These are phyloP conservation scores for Theobroma cacao DNA, from an alignment of 345 rosid species.

Conservation along the genomic window DNA sequence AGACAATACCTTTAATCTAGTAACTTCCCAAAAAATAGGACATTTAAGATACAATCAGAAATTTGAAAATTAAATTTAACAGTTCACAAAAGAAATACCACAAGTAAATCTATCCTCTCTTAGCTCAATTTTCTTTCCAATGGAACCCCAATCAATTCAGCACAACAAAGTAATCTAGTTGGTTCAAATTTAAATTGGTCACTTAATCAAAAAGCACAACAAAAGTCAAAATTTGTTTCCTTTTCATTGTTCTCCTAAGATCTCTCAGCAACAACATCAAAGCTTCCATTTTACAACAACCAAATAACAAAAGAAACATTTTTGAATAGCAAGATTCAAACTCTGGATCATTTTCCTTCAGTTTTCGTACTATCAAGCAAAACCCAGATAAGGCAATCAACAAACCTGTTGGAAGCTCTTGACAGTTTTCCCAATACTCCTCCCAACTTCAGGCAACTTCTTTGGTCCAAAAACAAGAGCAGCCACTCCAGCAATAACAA, in stretches of 20 bases:
- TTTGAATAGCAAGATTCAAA: constrained; percentile 5
- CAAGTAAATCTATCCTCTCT: not conserved
- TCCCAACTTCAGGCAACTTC: constrained; percentile 93
- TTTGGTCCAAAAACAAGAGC: constrained; percentile 94
- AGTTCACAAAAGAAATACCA: not conserved
- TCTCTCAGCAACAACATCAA: not conserved
- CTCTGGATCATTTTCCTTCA: not conserved
- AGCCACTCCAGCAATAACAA: constrained; percentile 92
- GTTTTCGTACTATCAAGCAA: constrained; percentile 12
- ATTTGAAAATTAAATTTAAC: not conserved
- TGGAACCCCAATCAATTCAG: not conserved
- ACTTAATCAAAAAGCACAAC: not conserved
- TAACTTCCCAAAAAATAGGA: not conserved
- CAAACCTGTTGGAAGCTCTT: constrained; percentile 93
- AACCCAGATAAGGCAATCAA: constrained; percentile 8
- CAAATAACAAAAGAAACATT: constrained; percentile 2
- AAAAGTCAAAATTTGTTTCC: not conserved
- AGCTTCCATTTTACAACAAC: not conserved
- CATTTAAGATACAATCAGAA: not conserved
- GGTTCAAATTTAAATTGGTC: not conserved
- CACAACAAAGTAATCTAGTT: not conserved
- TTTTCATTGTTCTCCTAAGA: not conserved
- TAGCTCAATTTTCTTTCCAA: not conserved
- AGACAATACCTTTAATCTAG: not conserved
- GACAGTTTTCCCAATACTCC: constrained; percentile 89